phyloP scores from a whole-genome alignment of 2,329 filamentous ascomycete genomes.

The Sporothrix pallida region DNA sequence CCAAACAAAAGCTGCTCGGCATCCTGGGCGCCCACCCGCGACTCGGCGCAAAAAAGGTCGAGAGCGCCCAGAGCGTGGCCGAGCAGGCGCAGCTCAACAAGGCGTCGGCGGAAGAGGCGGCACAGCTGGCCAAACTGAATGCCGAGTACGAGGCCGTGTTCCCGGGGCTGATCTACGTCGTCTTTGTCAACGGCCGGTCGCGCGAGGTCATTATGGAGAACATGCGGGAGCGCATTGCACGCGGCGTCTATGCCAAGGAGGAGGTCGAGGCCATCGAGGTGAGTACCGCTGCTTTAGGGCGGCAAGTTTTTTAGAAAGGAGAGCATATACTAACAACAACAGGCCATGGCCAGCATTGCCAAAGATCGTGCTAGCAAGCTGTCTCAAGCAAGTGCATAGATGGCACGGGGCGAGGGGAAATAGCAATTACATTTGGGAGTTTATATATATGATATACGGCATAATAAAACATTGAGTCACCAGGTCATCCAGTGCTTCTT shows the following conservation, averaged over 20 bases:
- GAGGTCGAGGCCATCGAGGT: slow-evolving; percentile 77
- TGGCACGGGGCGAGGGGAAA: too few species aligned
- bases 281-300: slow-evolving; percentile 40
- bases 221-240: slow-evolving; percentile 75
- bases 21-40: slow-evolving; percentile 84
- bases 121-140: slow-evolving; percentile 69
- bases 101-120: slow-evolving; percentile 59
- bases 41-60: slow-evolving; percentile 78
- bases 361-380: slow-evolving; percentile 76
- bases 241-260: slow-evolving; percentile 70
- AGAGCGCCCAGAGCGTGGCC: slow-evolving; percentile 78
- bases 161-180: slow-evolving; percentile 84
- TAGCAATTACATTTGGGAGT: background rate
- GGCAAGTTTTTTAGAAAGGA: too few species aligned
- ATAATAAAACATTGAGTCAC: too few species aligned
- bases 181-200: slow-evolving; percentile 85
- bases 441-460: background rate
- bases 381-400: slow-evolving; percentile 15
- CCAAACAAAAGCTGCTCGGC: slow-evolving; percentile 65
- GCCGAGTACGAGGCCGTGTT: slow-evolving; percentile 78
- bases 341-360: slow-evolving; percentile 94
- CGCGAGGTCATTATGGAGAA: slow-evolving; percentile 78
- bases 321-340: slow-evolving; percentile 35
- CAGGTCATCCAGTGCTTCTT: too few species aligned
- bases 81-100: slow-evolving; percentile 79